These are phyloP conservation scores for Cryptococcus sp. DNA, from an alignment of 1,284 basidiomycete species.

Conservation along the genomic window DNA sequence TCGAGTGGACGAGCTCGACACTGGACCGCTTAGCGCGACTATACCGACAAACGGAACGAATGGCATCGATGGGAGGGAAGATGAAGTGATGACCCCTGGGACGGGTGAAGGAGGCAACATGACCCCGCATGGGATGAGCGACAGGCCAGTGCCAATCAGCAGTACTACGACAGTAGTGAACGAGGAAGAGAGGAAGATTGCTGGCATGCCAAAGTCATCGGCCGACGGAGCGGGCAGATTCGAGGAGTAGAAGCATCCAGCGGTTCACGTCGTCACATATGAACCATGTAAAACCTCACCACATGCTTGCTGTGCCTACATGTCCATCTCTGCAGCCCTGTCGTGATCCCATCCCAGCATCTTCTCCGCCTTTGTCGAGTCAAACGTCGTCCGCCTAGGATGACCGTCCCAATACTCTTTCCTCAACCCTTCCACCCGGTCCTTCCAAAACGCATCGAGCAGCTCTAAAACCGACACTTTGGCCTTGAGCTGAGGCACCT, in stretches of 20 bases:
- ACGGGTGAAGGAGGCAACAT: constrained; percentile 41
- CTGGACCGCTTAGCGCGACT: constrained; percentile 36
- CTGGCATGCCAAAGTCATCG: constrained; percentile 30
- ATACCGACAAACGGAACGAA: constrained; percentile 1
- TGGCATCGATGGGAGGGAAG: constrained; percentile 3
- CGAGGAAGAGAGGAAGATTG: constrained; percentile 27
- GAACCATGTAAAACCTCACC: too few species aligned
- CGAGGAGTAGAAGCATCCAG: too few species aligned
- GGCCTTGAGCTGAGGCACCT: constrained; percentile 9
- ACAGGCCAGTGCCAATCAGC: constrained; percentile 40
- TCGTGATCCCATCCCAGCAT: constrained; percentile 45
- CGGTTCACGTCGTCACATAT: too few species aligned
- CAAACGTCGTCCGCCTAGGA: constrained; percentile 31
- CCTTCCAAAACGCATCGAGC: constrained; percentile 22
- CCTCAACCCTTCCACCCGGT: constrained; percentile 5
- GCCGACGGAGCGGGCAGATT: too few species aligned
- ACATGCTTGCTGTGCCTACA: not conserved
- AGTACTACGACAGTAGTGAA: constrained; percentile 38
- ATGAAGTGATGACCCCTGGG: constrained; percentile 14
- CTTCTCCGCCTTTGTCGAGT: constrained; percentile 38
- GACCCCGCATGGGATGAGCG: constrained; percentile 44
- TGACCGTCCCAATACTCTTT: constrained; percentile 20
- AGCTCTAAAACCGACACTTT: constrained; percentile 12
- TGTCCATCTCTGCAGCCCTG: not conserved
- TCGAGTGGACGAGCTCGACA: constrained; percentile 47